Evolutionary conservation across 345 rosid species (phyloP), one percentile per base, ranked within the genome.

Genomic region (Camelina hispida): DNA sequence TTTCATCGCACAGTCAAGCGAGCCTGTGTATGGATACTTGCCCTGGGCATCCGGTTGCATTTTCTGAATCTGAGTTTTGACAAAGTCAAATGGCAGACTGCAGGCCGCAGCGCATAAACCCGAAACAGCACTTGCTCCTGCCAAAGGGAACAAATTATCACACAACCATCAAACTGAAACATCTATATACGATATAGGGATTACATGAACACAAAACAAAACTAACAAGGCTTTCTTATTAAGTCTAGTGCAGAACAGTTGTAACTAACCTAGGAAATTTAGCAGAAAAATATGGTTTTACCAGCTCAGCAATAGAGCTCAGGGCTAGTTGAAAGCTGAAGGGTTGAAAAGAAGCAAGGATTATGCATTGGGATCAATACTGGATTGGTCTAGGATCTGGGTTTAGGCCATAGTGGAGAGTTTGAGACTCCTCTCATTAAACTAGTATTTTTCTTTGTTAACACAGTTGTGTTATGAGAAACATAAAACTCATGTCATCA

Each of bases 21-120:
- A 92, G 52, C 99, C 99, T 1, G 86, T 83, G 87, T 90, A 95
- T 0, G 98, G 99, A 81, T 83, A 89, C 75, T 89, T 95, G 5
- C 99, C 99, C 56, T 85, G 74, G 23, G 98, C 96, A 79, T 95
- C 96, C 4, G 99, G 99, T 78, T 95, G 98, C 99, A 95, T 95
- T 75, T 95, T 95, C 88, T 95, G 99, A 60, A 95, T 92, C 79
- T 95, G 99, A 12, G 99, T 95, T 80, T 95, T 95, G n/a, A 95
- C 97, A 55, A 72, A 95, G 84, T 95, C 99, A 34, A 95, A 92
- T 12, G 99, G 99, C 48, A 95, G 81, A 78, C 99, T 95, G 83
- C 99, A 95, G 55, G 99, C 91, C 10, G 99, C 60, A 59, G 99
- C 99, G 42, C 85, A 95, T 83, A 95, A 88, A 7, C 99, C 99